phyloP scores from a whole-genome alignment of 208 protist species.

The Trypanosoma grayi region DNA sequence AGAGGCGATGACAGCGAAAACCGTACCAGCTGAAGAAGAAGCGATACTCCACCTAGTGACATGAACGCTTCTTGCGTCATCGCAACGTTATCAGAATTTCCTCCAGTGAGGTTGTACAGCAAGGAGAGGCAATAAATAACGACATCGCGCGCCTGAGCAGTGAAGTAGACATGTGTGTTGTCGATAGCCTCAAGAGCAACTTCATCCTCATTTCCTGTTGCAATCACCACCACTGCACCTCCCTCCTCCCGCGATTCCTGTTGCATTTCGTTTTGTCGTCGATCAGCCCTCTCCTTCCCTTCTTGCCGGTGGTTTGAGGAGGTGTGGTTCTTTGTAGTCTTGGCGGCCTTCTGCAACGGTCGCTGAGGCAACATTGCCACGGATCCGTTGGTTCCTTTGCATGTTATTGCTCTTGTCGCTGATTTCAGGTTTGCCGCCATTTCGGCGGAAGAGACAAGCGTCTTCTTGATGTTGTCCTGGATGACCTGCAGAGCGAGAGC shows the following conservation, averaged over 20 bases:
- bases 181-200: too few species aligned
- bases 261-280: neutral
- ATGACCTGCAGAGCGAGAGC: conserved; percentile 7
- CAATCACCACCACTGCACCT: neutral
- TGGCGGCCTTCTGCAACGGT: too few species aligned
- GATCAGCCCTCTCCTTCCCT: too few species aligned
- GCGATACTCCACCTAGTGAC: conserved; percentile 14
- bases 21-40: conserved; percentile 13
- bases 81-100: neutral
- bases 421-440: neutral
- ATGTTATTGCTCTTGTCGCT: neutral
- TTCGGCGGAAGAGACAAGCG: too few species aligned
- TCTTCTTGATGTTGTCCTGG: neutral
- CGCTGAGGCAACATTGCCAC: too few species aligned
- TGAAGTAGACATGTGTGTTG: neutral
- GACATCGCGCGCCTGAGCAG: neutral
- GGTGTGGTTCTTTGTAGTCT: too few species aligned
- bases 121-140: conserved; percentile 18
- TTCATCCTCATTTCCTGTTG: neutral
- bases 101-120: conserved; percentile 23
- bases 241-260: neutral
- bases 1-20: conserved; percentile 17
- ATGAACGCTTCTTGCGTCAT: conserved; percentile 14
- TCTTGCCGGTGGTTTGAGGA: too few species aligned
- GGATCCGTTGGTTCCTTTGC: neutral